phyloP scores from a whole-genome alignment of 129 eudicot genomes.

The Daucus carota region DNA sequence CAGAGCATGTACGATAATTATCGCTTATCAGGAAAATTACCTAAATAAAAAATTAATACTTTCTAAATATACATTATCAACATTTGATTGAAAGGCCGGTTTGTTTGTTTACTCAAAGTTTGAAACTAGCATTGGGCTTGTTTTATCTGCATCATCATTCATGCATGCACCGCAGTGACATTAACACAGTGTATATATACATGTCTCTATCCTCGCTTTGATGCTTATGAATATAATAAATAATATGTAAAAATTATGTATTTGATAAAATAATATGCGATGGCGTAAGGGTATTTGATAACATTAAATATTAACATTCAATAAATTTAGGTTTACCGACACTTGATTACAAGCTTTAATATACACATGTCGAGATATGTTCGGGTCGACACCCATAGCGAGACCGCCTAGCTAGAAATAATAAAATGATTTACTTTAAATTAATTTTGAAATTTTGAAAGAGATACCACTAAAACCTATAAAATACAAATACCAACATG shows the following conservation, averaged over 20 bases:
- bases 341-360: neutral
- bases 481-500: no score
- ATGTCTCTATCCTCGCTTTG: neutral
- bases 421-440: no score
- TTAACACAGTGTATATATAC: neutral
- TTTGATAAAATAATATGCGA: neutral
- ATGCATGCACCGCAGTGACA: neutral
- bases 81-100: neutral
- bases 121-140: neutral
- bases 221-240: no score
- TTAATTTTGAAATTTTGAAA: no score
- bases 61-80: no score
- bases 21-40: no score
- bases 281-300: neutral
- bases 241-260: neutral
- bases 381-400: neutral
- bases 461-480: no score
- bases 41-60: no score
- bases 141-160: constrained; percentile 2
- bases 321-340: neutral
- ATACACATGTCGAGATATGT: neutral
- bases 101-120: neutral
- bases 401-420: neutral
- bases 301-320: neutral
- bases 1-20: no score